Conservation (phyloP, 805 yeast species). For the Groenewaldozyma tartarivorans region DNA sequence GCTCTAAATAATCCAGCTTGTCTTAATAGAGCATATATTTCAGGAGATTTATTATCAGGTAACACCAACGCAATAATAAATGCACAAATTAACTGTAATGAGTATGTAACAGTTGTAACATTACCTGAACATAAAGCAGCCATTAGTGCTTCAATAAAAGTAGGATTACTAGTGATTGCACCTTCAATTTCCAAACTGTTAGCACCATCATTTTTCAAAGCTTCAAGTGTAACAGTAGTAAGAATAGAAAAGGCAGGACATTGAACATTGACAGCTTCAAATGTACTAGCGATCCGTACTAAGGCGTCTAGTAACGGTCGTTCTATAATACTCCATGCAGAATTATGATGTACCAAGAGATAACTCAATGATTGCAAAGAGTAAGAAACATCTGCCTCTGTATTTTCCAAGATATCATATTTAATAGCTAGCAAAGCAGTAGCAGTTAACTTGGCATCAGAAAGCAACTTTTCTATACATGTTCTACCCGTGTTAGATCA, state of each 20-base stretch:
- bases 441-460: constrained; percentile 16
- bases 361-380: constrained; percentile 13
- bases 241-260: constrained; percentile 17
- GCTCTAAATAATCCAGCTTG: constrained; percentile 16
- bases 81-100: constrained; percentile 14
- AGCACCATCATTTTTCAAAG: constrained; percentile 4
- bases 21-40: constrained; percentile 14
- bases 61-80: constrained; percentile 15
- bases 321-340: constrained; percentile 17
- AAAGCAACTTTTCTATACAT: constrained; percentile 13
- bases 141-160: constrained; percentile 11
- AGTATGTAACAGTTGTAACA: constrained; percentile 11
- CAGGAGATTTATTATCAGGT: constrained; percentile 5
- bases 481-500: constrained; percentile 10
- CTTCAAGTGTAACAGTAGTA: constrained; percentile 14
- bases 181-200: constrained; percentile 5
- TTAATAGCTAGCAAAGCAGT: constrained; percentile 16
- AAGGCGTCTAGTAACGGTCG: constrained; percentile 14
- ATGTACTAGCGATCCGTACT: constrained; percentile 5
- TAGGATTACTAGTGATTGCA: constrained; percentile 9
- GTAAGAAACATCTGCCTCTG: constrained; percentile 11
- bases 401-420: constrained; percentile 17
- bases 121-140: constrained; percentile 9
- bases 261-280: constrained; percentile 7
- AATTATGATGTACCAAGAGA: constrained; percentile 10